Conservation (phyloP, 2,329 filamentous ascomycete species). For the Magnaporthiopsis poae region DNA sequence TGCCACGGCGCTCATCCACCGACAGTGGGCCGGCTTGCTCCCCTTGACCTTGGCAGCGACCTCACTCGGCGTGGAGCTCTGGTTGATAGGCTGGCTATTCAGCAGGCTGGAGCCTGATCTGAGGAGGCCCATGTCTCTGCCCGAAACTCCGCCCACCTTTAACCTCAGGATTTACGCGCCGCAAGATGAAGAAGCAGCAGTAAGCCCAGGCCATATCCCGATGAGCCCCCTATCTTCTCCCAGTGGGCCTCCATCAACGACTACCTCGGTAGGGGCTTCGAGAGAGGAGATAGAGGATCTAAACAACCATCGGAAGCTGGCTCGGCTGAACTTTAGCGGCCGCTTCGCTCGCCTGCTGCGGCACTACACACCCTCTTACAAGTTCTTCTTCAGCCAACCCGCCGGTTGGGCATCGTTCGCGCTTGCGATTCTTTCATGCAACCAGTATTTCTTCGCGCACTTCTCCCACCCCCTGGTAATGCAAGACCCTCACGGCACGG, state of each 20-base stretch:
- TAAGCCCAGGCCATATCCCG: neutral
- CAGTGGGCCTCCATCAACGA: neutral
- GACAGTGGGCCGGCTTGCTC: neutral
- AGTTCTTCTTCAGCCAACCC: neutral
- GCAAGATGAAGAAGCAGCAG: neutral
- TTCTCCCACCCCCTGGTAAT: neutral
- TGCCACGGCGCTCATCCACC: neutral
- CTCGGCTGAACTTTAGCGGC: neutral
- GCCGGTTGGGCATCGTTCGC: neutral
- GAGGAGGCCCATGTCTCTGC: neutral
- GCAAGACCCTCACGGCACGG: neutral
- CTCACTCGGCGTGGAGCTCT: neutral
- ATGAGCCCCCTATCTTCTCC: neutral
- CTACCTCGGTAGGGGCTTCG: no score
- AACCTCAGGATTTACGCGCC: neutral
- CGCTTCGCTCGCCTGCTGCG: neutral
- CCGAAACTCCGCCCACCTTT: neutral
- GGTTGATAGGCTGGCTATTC: neutral
- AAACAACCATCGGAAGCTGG: neutral
- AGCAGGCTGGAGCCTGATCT: neutral
- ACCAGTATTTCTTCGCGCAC: neutral
- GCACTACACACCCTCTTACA: neutral
- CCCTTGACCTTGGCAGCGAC: neutral
- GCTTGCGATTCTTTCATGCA: neutral
- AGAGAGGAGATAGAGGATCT: neutral